phyloP scores from a whole-genome alignment of 441 rosid species.

The Dalechampia spathulata region DNA sequence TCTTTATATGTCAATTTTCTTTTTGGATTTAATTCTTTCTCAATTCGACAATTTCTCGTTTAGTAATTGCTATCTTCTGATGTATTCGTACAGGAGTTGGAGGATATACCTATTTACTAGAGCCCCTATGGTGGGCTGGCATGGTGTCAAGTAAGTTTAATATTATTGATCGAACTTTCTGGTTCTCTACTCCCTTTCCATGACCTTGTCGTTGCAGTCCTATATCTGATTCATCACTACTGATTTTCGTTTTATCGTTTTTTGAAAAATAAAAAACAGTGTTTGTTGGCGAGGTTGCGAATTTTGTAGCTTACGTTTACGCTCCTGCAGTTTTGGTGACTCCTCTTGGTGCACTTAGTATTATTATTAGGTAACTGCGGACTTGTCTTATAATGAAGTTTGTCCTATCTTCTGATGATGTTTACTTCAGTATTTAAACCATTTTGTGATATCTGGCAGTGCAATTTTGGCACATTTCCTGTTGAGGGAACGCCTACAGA shows the following conservation, averaged over 20 bases:
- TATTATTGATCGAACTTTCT: slow-evolving; percentile 2
- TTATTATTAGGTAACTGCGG: slow-evolving; percentile 47
- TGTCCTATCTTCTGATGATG: not conserved
- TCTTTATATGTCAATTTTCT: too few relatives aligned
- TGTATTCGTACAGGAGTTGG: slow-evolving; percentile 52
- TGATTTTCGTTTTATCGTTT: slow-evolving; percentile 17
- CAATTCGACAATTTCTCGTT: too few relatives aligned
- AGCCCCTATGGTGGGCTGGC: slow-evolving; percentile 83
- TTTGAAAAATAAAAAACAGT: slow-evolving; percentile 37
- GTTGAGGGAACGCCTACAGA: slow-evolving; percentile 51
- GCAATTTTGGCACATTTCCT: slow-evolving; percentile 60
- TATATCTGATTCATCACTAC: slow-evolving; percentile 9
- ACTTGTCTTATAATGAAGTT: not conserved
- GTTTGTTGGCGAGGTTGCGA: slow-evolving; percentile 63
- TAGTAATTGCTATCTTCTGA: too few relatives aligned
- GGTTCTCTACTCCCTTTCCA: not conserved
- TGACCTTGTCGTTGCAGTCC: not conserved
- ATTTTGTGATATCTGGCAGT: slow-evolving; percentile 25
- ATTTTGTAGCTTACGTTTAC: slow-evolving; percentile 60
- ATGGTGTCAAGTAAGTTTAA: slow-evolving; percentile 58
- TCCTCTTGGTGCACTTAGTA: slow-evolving; percentile 67
- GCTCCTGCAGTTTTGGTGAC: slow-evolving; percentile 72
- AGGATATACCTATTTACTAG: slow-evolving; percentile 54
- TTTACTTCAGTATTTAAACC: slow-evolving; percentile 9
- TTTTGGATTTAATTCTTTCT: too few relatives aligned